Conservation (phyloP, 2,329 filamentous ascomycete genomes). For the Claviceps purpurea region DNA sequence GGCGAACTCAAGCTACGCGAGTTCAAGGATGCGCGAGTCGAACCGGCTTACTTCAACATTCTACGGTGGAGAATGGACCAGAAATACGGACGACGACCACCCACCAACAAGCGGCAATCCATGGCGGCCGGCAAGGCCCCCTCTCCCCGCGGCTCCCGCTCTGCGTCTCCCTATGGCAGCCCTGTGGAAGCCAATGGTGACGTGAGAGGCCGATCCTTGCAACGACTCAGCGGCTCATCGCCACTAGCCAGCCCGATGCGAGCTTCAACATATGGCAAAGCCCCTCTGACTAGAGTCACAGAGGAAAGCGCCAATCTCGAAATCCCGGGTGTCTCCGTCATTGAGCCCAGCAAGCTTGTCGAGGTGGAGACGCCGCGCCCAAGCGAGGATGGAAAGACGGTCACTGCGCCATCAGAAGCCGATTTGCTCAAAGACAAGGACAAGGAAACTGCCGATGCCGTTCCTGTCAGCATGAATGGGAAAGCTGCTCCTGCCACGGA, state of each 20-base stretch:
- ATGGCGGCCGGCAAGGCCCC: slow-evolving; percentile 27
- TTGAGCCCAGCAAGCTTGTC: slow-evolving; percentile 37
- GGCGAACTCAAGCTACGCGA: slow-evolving; percentile 84
- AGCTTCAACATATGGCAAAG: slow-evolving; percentile 52
- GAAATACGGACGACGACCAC: slow-evolving; percentile 62
- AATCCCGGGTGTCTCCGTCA: slow-evolving; percentile 19
- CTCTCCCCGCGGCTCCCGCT: slow-evolving; percentile 34
- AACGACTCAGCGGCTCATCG: slow-evolving; percentile 52
- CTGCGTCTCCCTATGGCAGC: slow-evolving; percentile 50
- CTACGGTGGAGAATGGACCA: slow-evolving; percentile 91
- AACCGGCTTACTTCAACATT: slow-evolving; percentile 89
- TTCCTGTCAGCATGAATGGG: slow-evolving; percentile 26
- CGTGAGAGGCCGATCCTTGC: slow-evolving; percentile 56
- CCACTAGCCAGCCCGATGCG: slow-evolving; percentile 51
- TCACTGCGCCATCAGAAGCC: slow-evolving; percentile 21
- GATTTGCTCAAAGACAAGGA: slow-evolving; percentile 19
- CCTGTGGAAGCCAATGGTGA: slow-evolving; percentile 47
- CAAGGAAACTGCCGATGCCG: slow-evolving; percentile 24
- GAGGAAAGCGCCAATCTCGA: slow-evolving; percentile 45
- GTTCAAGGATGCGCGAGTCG: slow-evolving; percentile 79
- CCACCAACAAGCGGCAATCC: slow-evolving; percentile 38
- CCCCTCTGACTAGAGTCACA: slow-evolving; percentile 59
- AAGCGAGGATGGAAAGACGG: slow-evolving; percentile 27
- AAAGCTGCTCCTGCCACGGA: slow-evolving; percentile 32
- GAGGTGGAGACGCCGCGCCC: slow-evolving; percentile 41